Base-by-base conservation (phyloP, 257 asterid species). In the Scutellaria barbata region DNA sequence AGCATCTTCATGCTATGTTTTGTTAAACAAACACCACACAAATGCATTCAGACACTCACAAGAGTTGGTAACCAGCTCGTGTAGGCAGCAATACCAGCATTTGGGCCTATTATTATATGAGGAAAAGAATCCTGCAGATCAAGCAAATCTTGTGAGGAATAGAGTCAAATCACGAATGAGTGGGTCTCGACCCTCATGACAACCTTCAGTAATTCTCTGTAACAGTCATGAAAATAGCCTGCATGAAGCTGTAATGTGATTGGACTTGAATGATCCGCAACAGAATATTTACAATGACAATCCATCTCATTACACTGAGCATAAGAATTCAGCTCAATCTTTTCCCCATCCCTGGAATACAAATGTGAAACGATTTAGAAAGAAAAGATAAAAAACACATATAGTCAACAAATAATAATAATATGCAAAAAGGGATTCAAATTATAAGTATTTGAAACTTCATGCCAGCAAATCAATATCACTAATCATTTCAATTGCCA, bases 71-170 rank as follows among this genome's bases (percentile, higher is more conserved):
- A 71, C 99, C 99, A 94, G 89, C 96, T 88, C 52, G 43, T 73
- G 80, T 91, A 94, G 67, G 97, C 99, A 70, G 96, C 97, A 48
- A 94, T 46, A 69, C 99, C 99, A 59, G 97, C 99, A 84, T 94
- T 89, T 51, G 89, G 95, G 42, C 96, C 96, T 41, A 94, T 53
- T 76, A 94, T 70, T 74, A 94, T 64, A 81, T 82, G 77, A 54
- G 99, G 99, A 51, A 52, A 48, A 33, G 87, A 84, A 64, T 76
- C 86, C 97, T 92, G 78, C 60, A 77, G 35, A 77, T 40, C 46
- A 48, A 70, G 33, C 48, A 59, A 67, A 76, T 46, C 25, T 45
- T 37, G 37, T 71, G 55, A 73, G 74, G 45, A 33, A 73, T 8
- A 6, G 17, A 48, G 10, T 14, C 4, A 17, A 46, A 47, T 42